Conservation (phyloP, 306 rosid genomes). For the Quillaja saponaria region DNA sequence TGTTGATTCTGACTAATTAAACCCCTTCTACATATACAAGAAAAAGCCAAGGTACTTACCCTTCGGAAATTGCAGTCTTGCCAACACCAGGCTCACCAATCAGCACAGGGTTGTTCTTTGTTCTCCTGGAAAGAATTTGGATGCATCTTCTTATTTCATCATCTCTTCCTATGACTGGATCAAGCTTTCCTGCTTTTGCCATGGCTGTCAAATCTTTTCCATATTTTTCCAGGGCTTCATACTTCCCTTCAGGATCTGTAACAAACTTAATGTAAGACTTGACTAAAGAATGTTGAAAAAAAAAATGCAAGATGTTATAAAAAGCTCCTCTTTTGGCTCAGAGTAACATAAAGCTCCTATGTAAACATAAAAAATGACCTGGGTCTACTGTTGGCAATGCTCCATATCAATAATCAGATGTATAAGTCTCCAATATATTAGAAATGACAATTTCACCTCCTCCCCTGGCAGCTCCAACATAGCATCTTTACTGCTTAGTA, state of each 20-base stretch:
- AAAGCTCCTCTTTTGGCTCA: neutral
- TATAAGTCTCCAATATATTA: constrained; percentile 3
- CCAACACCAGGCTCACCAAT: constrained; percentile 99
- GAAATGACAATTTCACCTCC: neutral
- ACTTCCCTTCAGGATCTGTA: constrained; percentile 98
- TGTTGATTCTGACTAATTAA: too few species aligned
- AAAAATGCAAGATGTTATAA: neutral
- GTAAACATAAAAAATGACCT: constrained; percentile 10
- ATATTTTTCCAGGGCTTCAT: constrained; percentile 90
- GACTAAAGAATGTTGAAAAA: constrained; percentile 19
- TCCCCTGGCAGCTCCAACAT: neutral
- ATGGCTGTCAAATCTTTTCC: constrained; percentile 97
- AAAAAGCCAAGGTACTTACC: constrained; percentile 50
- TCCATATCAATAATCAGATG: neutral
- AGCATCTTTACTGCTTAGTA: neutral
- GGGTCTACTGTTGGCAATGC: neutral
- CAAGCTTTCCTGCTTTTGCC: constrained; percentile 95
- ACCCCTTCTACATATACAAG: too few species aligned
- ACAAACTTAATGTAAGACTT: constrained; percentile 28
- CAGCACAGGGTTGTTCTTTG: constrained; percentile 95
- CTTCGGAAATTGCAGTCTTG: constrained; percentile 97
- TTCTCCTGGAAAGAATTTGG: constrained; percentile 97
- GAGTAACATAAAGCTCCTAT: neutral
- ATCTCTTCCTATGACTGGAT: constrained; percentile 98
- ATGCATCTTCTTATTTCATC: constrained; percentile 99